Base-by-base conservation (phyloP, 192 early-diverging fungal species). In the Coemansia sp. region DNA sequence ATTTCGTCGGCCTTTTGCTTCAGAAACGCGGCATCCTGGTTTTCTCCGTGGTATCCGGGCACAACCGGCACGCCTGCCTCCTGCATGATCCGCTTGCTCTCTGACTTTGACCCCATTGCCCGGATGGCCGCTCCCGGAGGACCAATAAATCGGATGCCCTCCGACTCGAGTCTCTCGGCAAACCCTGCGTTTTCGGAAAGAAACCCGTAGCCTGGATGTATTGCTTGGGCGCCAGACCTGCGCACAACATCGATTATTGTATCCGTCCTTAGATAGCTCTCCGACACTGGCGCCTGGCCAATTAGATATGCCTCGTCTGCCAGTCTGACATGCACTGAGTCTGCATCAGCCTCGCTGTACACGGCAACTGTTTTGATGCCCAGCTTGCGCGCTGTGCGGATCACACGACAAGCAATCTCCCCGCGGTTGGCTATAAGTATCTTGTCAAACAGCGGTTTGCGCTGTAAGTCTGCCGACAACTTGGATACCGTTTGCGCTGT, bases 161-260 rank as follows among this genome's bases (percentile, higher is more conserved):
- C 82, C 47, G 76, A 73, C 5, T 69, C 84, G 6, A 97, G 83
- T 45, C 77, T 74, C 21, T 92, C 87, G 2, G 93, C 92, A 86
- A 98, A 98, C n/a, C 77, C 85, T 0, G 92, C 87, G 78, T 96
- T 97, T 69, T 98, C 97, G 0, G 94, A 95, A 48, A 98, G 84
- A 76, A 98, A 98, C 12, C 97, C 97, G 77, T 97, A 98, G 40
- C 97, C 97, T 0, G 97, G 97, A 66, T 98, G 97, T 61, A 98
- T 90, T 22, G 95, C 97, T 81, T 94, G 93, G 37, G 94, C 89
- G 19, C 91, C 91, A 40, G 87, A 90, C 51, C 66, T 66, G 60
- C 85, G 84, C 26, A 91, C 91, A 5, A 93, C 89, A n/a, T 89
- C 78, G 19, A 98, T 80, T 41, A 98, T 97, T 52, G 89, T 88